phyloP scores from a whole-genome alignment of 2,329 filamentous ascomycete genomes.

The Fusarium protoensiforme region DNA sequence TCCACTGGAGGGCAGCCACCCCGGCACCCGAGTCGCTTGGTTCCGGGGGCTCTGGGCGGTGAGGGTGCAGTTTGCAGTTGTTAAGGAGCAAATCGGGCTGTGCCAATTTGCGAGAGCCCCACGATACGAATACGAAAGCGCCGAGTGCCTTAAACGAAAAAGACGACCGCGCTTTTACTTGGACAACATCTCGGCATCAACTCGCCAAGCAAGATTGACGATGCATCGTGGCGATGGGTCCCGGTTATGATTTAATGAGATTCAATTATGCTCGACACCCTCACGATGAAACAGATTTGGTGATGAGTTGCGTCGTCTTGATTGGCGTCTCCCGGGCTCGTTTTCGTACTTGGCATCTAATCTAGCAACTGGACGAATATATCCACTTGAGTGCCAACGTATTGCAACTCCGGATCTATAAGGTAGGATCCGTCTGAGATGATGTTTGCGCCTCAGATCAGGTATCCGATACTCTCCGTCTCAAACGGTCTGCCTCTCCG shows the following conservation, averaged over 20 bases:
- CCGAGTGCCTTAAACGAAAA: slow-evolving; percentile 26
- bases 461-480: background rate
- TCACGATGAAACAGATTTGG: background rate
- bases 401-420: background rate
- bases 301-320: background rate
- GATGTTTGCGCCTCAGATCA: background rate
- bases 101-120: slow-evolving; percentile 25
- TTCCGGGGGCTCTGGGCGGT: slow-evolving; percentile 28
- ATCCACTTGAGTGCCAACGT: background rate
- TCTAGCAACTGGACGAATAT: background rate
- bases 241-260: background rate
- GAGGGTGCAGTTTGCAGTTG: slow-evolving; percentile 22
- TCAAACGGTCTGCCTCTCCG: background rate
- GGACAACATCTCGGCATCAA: background rate
- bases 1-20: background rate
- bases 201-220: slow-evolving; percentile 3
- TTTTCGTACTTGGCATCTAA: background rate
- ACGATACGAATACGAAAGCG: slow-evolving; percentile 48
- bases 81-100: slow-evolving; percentile 28
- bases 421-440: background rate
- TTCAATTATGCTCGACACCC: background rate
- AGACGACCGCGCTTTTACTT: slow-evolving; percentile 5
- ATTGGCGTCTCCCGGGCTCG: background rate
- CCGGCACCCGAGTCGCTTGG: slow-evolving; percentile 13
- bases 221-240: background rate